phyloP scores from a whole-genome alignment of 2,329 filamentous ascomycete genomes.

The Parasarocladium wereldwijsianum region DNA sequence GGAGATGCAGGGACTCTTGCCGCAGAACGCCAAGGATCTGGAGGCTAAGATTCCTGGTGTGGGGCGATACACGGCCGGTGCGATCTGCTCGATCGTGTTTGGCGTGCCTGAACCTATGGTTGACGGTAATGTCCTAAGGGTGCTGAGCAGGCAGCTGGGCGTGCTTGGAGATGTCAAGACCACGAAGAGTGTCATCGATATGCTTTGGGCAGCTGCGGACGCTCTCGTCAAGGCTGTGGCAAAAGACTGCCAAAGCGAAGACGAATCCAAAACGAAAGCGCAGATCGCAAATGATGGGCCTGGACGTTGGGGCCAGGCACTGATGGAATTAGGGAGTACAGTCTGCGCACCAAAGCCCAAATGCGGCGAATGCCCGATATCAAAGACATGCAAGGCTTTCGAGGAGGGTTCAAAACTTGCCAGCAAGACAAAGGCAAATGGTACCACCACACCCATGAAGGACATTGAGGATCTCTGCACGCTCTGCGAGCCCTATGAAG shows the following conservation, averaged over 20 bases:
- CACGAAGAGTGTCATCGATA: constrained; percentile 34
- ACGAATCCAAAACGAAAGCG: constrained; percentile 5
- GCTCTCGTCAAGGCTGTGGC: constrained; percentile 38
- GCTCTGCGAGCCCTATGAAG: constrained; percentile 31
- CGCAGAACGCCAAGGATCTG: constrained; percentile 27
- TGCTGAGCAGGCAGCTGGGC: constrained; percentile 45
- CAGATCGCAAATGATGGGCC: constrained; percentile 31
- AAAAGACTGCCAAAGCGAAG: constrained; percentile 6
- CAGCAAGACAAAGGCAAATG: constrained; percentile 1
- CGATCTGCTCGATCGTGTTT: constrained; percentile 48
- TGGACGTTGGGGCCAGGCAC: constrained; percentile 46
- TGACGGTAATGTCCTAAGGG: constrained; percentile 47
- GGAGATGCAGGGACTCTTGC: constrained; percentile 31
- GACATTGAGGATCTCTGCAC: constrained; percentile 38
- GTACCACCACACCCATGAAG: constrained; percentile 7
- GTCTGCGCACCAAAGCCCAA: constrained; percentile 45
- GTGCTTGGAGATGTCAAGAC: constrained; percentile 41
- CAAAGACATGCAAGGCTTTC: constrained; percentile 34
- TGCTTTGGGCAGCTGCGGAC: constrained; percentile 43
- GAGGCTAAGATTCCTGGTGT: constrained; percentile 41
- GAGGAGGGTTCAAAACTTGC: constrained; percentile 26
- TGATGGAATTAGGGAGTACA: constrained; percentile 53
- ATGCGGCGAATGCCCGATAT: constrained; percentile 36
- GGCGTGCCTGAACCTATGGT: constrained; percentile 44
- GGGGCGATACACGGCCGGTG: constrained; percentile 47